These are phyloP conservation scores for Russula virescens DNA, from an alignment of 768 basidiomycete species.

Conservation along the genomic window DNA sequence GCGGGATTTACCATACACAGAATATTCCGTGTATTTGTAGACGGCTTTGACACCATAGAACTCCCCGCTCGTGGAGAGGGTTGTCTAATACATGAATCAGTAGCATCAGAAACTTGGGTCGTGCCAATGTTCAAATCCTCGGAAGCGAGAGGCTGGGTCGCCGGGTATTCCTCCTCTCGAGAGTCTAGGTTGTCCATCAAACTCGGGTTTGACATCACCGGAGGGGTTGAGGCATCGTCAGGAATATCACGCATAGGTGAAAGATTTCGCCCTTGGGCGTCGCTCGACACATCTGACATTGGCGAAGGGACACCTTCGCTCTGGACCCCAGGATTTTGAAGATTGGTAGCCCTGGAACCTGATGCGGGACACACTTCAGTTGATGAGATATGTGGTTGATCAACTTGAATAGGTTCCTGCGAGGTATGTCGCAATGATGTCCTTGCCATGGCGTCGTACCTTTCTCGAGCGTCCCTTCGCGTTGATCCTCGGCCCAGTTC, in stretches of 20 bases:
- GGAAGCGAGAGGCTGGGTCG: conserved; percentile 17
- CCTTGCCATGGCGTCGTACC: conserved; percentile 2
- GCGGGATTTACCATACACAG: conserved; percentile 33
- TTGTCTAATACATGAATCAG: neutral
- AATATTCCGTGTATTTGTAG: conserved; percentile 30
- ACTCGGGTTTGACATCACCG: conserved; percentile 13
- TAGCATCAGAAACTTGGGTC: conserved; percentile 5
- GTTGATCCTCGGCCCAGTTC: conserved; percentile 41
- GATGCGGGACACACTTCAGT: neutral
- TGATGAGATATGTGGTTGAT: neutral
- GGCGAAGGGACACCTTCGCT: conserved; percentile 1
- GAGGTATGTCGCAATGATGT: neutral
- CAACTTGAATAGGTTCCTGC: conserved; percentile 7
- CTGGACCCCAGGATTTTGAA: neutral
- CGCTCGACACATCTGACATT: conserved; percentile 2
- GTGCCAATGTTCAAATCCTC: conserved; percentile 11
- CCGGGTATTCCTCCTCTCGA: conserved; percentile 15
- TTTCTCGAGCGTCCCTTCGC: conserved; percentile 15
- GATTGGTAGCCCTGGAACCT: neutral
- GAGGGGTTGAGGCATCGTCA: conserved; percentile 13
- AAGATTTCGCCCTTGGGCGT: neutral
- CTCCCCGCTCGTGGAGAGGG: neutral
- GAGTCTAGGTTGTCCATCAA: neutral
- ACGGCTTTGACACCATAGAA: conserved; percentile 13
- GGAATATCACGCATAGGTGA: conserved; percentile 3